Evolutionary conservation across 257 asterid genomes (phyloP), one percentile per base, ranked within the genome.

Genomic region (Solanum bulbocastanum): DNA sequence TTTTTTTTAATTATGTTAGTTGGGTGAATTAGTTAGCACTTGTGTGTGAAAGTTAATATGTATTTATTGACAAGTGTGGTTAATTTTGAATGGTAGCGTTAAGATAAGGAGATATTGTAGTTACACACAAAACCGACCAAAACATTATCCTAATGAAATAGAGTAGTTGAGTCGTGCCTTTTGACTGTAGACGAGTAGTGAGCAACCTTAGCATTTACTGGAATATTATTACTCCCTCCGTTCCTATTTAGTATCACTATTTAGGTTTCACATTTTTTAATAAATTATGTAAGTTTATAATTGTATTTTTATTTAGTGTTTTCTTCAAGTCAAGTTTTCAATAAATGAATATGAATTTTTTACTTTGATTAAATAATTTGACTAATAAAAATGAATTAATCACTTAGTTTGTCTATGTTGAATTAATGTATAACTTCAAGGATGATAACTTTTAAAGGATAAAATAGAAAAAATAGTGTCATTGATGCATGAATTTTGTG

Each of bases 51-150:
- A 73, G 81, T 9, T 73, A 35, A 73, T 18, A 73, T 9, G 81
- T 36, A 56, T 56, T 56, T 0, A 56, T 3, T 56, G 65, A 72
- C 40, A 74, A 10, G 32, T 36, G 52, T 23, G 83, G 52, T 37
- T 74, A 36, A 74, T 22, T 36, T 36, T 74, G 32, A 12, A 42
- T 46, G 32, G 40, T 52, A 82, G 20, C 42, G 85, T 82, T 16
- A 30, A 25, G 85, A 81, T 30, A 46, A 27, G 36, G 42, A 15
- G 27, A 81, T 44, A 81, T 81, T 9, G 5, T 30, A 36, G 18
- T 36, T 3, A 22, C 32, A 30, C 18, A 30, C 60, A 46, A 82
- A 27, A 82, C 85, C 85, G 85, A 82, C 85, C 44, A 82, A 82
- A 82, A 49, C 42, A 9, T 46, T 81, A 46, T 81, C 68, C 68